These are phyloP conservation scores for Epichloe brachyelytri DNA, from an alignment of 2,329 filamentous ascomycete genomes.

Conservation along the genomic window DNA sequence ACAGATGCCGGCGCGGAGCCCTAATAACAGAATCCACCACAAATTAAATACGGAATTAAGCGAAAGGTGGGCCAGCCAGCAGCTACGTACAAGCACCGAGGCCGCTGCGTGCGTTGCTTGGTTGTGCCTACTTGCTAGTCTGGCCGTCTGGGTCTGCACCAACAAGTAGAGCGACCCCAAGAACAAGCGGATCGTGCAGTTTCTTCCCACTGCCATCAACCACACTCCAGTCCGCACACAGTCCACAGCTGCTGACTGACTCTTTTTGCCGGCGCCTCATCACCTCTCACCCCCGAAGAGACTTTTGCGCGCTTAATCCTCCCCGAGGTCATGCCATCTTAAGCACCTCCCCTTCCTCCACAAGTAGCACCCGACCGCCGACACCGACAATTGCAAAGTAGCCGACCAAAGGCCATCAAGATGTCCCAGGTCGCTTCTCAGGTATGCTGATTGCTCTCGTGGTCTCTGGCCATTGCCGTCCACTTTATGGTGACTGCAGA, in stretches of 20 bases:
- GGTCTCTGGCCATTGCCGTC: neutral
- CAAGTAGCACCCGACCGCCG: conserved; percentile 20
- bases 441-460: conserved; percentile 28
- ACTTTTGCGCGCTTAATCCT: conserved; percentile 10
- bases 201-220: conserved; percentile 10
- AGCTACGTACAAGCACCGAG: neutral
- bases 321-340: conserved; percentile 27
- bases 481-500: neutral
- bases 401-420: conserved; percentile 28
- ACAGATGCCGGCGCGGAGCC: conserved; percentile 9
- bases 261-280: conserved; percentile 4
- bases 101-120: neutral
- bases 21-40: conserved; percentile 15
- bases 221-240: conserved; percentile 2
- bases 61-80: conserved; percentile 7
- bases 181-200: conserved; percentile 8
- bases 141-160: too few species aligned
- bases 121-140: too few species aligned
- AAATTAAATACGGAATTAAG: conserved; percentile 14
- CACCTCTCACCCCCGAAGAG: conserved; percentile 8
- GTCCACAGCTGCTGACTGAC: conserved; percentile 3
- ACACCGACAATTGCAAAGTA: conserved; percentile 30
- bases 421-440: conserved; percentile 48
- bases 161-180: neutral
- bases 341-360: conserved; percentile 18